Conservation (phyloP, 2,329 filamentous ascomycete species). For the Ceratocystis ficicola region DNA sequence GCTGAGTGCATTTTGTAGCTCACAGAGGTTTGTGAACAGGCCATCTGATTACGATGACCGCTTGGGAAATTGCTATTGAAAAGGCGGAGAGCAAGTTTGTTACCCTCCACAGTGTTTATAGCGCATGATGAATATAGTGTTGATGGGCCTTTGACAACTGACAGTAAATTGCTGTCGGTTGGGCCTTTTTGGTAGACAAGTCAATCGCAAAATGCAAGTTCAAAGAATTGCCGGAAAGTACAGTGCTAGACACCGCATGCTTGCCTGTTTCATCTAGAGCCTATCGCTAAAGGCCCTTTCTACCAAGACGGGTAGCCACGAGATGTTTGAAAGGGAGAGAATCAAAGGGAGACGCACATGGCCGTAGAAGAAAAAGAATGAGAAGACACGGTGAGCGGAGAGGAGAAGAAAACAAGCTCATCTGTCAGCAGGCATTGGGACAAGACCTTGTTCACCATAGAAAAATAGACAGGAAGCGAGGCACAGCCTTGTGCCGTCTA, state of each 20-base stretch:
- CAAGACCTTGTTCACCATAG: neutral
- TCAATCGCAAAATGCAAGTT: neutral
- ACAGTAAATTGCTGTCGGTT: neutral
- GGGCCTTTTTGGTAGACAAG: neutral
- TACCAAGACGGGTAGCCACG: constrained; percentile 7
- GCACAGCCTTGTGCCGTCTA: neutral
- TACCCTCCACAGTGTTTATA: neutral
- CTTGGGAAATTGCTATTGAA: neutral
- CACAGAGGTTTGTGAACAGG: neutral
- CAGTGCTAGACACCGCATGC: neutral
- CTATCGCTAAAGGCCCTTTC: no score
- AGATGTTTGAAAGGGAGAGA: neutral
- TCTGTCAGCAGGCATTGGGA: neutral
- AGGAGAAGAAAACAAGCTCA: constrained; percentile 3
- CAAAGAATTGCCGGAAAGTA: neutral
- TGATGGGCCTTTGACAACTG: neutral
- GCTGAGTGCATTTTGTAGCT: neutral
- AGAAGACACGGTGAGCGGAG: neutral
- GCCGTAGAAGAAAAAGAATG: neutral
- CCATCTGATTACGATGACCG: neutral
- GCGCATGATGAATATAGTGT: neutral
- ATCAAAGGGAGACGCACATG: neutral
- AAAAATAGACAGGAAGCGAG: neutral
- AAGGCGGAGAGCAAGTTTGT: neutral
- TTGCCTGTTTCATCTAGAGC: no score